Evolutionary conservation across 305 asterid species (phyloP).

Genomic region (Andrographis paniculata): DNA sequence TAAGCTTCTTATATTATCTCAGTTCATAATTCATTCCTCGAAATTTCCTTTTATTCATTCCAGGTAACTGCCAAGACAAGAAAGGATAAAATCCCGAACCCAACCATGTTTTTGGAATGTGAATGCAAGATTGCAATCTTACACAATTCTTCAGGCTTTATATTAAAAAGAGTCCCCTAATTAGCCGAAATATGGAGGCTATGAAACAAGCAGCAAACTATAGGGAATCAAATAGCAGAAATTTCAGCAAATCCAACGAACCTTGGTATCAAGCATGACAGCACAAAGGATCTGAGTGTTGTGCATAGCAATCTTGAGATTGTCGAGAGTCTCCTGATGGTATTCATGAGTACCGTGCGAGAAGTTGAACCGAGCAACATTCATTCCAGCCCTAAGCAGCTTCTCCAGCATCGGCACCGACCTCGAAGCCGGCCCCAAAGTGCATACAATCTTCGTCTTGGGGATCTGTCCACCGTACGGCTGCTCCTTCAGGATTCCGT

Average conservation of each 20-base stretch:
- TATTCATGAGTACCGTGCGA: conserved; percentile 84
- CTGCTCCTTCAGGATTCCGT: conserved; percentile 52
- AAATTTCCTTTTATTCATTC: no score
- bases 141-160: neutral
- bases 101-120: neutral
- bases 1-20: no score
- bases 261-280: conserved; percentile 93
- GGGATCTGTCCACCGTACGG: conserved; percentile 46
- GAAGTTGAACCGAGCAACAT: conserved; percentile 83
- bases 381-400: conserved; percentile 82
- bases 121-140: neutral
- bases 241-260: neutral
- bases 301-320: conserved; percentile 64
- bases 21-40: no score
- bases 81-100: no score
- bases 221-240: neutral
- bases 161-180: no score
- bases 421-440: conserved; percentile 79
- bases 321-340: conserved; percentile 69
- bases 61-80: no score
- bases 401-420: conserved; percentile 71
- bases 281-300: conserved; percentile 68
- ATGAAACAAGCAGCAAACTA: neutral
- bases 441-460: conserved; percentile 86
- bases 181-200: no score